Evolutionary conservation across 345 rosid genomes (phyloP).

Genomic region (Lenwebbia sp.): DNA sequence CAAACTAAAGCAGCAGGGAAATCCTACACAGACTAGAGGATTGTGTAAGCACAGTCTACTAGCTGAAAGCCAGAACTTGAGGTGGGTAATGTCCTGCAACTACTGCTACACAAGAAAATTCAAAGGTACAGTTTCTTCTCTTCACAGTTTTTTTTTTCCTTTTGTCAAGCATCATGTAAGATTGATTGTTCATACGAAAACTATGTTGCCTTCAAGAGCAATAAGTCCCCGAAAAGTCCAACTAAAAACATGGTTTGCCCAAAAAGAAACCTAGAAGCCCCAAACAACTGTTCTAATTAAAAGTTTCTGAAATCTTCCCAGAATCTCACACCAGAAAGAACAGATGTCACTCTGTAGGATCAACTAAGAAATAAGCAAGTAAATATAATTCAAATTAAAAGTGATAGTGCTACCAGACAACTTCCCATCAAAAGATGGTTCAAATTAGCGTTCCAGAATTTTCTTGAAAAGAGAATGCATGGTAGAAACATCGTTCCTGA

Average conservation of each 20-base stretch:
- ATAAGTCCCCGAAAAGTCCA: background rate
- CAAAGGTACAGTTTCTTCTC: background rate
- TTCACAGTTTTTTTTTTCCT: background rate
- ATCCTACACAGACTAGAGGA: background rate
- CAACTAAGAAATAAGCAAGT: background rate
- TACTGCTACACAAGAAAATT: background rate
- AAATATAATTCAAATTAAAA: background rate
- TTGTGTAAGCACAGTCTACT: background rate
- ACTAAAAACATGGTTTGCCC: background rate
- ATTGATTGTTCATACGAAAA: background rate
- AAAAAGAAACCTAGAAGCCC: background rate
- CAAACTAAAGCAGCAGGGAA: background rate
- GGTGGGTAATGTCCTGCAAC: background rate
- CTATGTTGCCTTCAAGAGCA: background rate
- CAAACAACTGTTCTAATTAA: background rate
- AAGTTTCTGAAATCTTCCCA: background rate
- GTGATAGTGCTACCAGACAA: background rate
- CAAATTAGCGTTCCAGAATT: background rate
- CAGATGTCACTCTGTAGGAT: background rate
- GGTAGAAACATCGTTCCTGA: background rate
- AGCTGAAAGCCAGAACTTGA: background rate
- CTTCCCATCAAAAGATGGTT: background rate
- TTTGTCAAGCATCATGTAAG: background rate
- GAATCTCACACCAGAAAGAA: background rate
- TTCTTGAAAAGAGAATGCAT: background rate